A percentile compares a stretch with the other conserved stretches of the same genome.
These are phyloP conservation scores for Spencermartinsiella ligniputridi DNA, from an alignment of 1,139 yeast genomes.

Conservation along the genomic window DNA sequence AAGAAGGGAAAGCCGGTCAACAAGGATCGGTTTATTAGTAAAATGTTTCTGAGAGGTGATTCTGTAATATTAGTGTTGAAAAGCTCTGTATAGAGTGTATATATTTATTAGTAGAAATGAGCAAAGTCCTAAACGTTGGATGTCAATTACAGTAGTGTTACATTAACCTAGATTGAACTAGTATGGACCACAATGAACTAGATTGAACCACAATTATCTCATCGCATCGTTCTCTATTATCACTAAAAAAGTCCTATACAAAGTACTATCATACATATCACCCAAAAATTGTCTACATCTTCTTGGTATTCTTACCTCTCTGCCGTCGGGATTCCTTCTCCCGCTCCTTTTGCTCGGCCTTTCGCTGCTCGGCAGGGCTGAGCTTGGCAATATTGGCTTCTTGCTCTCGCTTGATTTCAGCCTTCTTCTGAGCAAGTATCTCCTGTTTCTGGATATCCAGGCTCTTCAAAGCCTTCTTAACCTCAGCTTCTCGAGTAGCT, in stretches of 20 bases:
- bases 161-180: too few species aligned
- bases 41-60: slow-evolving; percentile 92
- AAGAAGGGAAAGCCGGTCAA: slow-evolving; percentile 66
- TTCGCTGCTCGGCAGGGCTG: slow-evolving; percentile 59
- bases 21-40: slow-evolving; percentile 81
- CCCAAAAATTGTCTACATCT: too few species aligned
- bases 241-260: too few species aligned
- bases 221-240: too few species aligned
- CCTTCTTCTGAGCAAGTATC: slow-evolving; percentile 61
- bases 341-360: slow-evolving; percentile 65
- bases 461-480: slow-evolving; percentile 52
- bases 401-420: slow-evolving; percentile 62
- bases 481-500: slow-evolving; percentile 68
- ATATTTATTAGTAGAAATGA: too few species aligned
- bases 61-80: slow-evolving; percentile 77
- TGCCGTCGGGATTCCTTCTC: slow-evolving; percentile 53
- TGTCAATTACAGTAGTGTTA: too few species aligned
- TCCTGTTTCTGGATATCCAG: slow-evolving; percentile 63
- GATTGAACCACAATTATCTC: too few species aligned
- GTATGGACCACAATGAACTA: too few species aligned
- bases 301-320: slow-evolving; percentile 40
- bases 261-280: not conserved
- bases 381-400: slow-evolving; percentile 51
- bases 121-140: too few species aligned
- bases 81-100: slow-evolving; percentile 19